phyloP scores from a whole-genome alignment of 2,329 filamentous ascomycete species.

The Aspergillus neoniger region DNA sequence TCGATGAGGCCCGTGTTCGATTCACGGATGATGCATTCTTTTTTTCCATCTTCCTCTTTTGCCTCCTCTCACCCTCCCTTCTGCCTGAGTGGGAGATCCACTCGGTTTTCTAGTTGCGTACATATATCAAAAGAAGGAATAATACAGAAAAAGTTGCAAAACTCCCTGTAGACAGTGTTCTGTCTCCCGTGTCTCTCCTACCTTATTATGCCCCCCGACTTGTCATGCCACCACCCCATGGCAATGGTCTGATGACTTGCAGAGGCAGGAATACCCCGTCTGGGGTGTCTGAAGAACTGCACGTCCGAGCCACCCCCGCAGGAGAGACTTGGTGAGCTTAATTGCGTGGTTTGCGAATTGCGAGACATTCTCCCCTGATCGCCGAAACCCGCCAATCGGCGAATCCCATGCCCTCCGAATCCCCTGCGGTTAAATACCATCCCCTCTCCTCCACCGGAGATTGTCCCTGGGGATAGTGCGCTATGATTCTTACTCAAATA shows the following conservation, averaged over 20 bases:
- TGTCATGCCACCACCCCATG: no score
- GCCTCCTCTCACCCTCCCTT: neutral
- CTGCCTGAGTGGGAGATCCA: neutral
- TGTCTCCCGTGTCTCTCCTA: neutral
- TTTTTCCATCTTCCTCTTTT: neutral
- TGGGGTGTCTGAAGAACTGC: neutral
- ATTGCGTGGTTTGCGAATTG: neutral
- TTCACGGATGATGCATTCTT: slow-evolving; percentile 45
- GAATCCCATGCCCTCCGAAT: neutral
- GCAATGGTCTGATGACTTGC: neutral
- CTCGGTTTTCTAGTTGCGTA: no score
- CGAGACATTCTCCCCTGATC: neutral
- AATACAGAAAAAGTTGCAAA: no score
- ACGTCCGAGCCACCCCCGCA: neutral
- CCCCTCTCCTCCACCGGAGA: neutral
- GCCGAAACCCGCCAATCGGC: neutral
- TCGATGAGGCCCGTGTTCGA: slow-evolving; percentile 52
- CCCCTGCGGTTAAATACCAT: neutral
- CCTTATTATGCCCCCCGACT: neutral
- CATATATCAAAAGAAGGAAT: no score
- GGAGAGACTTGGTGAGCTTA: neutral
- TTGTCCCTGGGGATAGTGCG: neutral
- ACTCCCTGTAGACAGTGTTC: no score
- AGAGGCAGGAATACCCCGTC: neutral
- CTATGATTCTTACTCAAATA: no score